phyloP scores from a whole-genome alignment of 768 basidiomycete species.

The Russula vinacea region DNA sequence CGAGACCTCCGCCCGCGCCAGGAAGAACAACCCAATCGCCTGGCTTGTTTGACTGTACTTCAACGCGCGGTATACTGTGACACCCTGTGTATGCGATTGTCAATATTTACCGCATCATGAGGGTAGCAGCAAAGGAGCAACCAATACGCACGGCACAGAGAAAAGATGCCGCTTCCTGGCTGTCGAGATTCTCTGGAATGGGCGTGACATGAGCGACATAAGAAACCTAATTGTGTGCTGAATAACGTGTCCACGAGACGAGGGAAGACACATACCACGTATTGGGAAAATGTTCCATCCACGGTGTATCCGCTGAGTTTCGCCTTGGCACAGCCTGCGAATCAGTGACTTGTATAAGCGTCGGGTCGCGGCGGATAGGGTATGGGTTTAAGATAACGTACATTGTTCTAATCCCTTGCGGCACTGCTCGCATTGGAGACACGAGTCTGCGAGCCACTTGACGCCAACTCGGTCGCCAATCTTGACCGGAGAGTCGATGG shows the following conservation, averaged over 20 bases:
- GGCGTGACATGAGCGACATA: conserved; percentile 72
- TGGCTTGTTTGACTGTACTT: conserved; percentile 61
- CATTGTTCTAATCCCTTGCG: conserved; percentile 73
- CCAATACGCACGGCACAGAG: conserved; percentile 64
- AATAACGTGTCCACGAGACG: not conserved
- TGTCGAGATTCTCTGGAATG: conserved; percentile 69
- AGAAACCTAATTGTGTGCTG: conserved; percentile 46
- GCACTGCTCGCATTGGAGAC: conserved; percentile 74
- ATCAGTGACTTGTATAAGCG: not conserved
- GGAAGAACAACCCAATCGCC: conserved; percentile 77
- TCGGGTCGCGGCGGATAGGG: not conserved
- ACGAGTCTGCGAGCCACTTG: conserved; percentile 76
- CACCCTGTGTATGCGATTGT: conserved; percentile 45
- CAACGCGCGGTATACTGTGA: conserved; percentile 84
- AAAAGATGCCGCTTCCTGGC: conserved; percentile 67
- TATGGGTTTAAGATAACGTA: conserved; percentile 35
- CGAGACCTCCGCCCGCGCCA: conserved; percentile 79
- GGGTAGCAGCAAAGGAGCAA: too few relatives aligned
- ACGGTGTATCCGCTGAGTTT: conserved; percentile 67
- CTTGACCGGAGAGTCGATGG: conserved; percentile 57
- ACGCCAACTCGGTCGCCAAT: conserved; percentile 80
- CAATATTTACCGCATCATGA: not conserved
- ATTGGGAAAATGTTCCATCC: conserved; percentile 76
- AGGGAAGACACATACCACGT: conserved; percentile 40
- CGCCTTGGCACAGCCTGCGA: conserved; percentile 55